phyloP scores from a whole-genome alignment of 805 yeast species.

The Ogataea glucozyma region DNA sequence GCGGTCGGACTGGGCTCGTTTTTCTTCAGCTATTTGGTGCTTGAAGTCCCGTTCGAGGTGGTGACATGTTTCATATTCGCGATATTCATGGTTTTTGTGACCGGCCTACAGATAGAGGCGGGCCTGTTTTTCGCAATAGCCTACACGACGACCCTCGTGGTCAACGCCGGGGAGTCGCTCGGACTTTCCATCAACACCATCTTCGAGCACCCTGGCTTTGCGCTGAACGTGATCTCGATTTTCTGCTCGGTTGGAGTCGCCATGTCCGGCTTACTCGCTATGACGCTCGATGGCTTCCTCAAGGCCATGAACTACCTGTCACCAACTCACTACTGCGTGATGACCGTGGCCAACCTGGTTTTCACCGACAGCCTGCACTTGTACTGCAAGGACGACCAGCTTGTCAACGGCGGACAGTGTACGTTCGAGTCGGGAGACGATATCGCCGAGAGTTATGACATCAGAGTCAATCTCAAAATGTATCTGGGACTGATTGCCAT shows the following conservation, averaged over 20 bases:
- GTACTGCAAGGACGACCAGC: slow-evolving; percentile 41
- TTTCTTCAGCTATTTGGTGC: slow-evolving; percentile 54
- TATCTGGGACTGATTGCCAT: slow-evolving; percentile 42
- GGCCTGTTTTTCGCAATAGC: slow-evolving; percentile 66
- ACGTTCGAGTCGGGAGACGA: slow-evolving; percentile 52
- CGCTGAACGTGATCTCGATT: slow-evolving; percentile 69
- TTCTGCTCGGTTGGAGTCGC: slow-evolving; percentile 69
- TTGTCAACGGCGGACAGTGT: slow-evolving; percentile 42
- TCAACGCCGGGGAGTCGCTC: slow-evolving; percentile 79
- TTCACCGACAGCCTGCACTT: slow-evolving; percentile 52
- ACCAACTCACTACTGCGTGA: slow-evolving; percentile 73
- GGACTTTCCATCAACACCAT: slow-evolving; percentile 80
- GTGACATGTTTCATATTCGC: slow-evolving; percentile 59
- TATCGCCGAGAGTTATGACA: slow-evolving; percentile 53
- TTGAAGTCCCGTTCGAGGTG: slow-evolving; percentile 71
- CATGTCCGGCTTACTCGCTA: slow-evolving; percentile 84
- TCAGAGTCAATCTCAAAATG: slow-evolving; percentile 40
- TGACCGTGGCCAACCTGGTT: slow-evolving; percentile 58
- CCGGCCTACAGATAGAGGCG: slow-evolving; percentile 71
- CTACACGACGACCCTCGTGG: slow-evolving; percentile 52
- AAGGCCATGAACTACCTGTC: slow-evolving; percentile 73
- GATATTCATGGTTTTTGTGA: slow-evolving; percentile 62
- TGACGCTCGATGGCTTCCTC: slow-evolving; percentile 69
- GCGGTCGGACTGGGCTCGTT: slow-evolving; percentile 68
- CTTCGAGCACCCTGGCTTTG: slow-evolving; percentile 75